Evolutionary conservation across 257 asterid species (phyloP).

Genomic region (Solanum paucissectum): DNA sequence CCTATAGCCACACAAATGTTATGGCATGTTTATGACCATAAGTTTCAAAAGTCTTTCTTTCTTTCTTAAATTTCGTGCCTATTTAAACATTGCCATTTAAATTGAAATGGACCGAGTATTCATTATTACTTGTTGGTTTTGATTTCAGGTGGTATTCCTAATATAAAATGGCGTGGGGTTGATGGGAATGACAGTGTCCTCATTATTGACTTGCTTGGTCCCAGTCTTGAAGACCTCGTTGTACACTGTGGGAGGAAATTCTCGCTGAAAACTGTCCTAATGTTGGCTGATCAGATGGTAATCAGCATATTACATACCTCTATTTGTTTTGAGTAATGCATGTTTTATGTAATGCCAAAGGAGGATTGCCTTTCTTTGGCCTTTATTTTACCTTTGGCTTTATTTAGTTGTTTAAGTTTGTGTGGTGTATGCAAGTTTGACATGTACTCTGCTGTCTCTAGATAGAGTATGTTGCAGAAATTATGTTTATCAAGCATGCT

Average conservation of each 20-base stretch:
- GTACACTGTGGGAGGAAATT: constrained; percentile 73
- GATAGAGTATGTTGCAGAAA: not conserved
- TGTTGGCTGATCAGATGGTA: constrained; percentile 90
- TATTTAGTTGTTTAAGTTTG: not conserved
- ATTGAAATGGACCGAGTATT: not conserved
- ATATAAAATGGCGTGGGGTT: constrained; percentile 75
- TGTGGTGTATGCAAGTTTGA: not conserved
- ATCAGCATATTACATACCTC: not conserved
- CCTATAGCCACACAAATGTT: not conserved
- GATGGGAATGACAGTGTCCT: constrained; percentile 70
- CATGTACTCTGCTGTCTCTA: not conserved
- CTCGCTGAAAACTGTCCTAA: constrained; percentile 64
- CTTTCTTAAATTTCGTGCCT: not conserved
- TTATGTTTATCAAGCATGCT: not conserved
- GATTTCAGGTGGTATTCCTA: constrained; percentile 59
- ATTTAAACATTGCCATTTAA: not conserved
- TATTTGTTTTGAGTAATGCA: not conserved
- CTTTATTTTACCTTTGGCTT: not conserved
- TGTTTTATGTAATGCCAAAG: not conserved
- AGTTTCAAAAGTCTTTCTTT: not conserved
- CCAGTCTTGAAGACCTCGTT: constrained; percentile 82
- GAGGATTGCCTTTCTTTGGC: not conserved
- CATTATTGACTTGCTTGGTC: constrained; percentile 81
- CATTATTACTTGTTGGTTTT: constrained; percentile 7
- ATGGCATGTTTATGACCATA: not conserved